Evolutionary conservation across 331 rosid species (phyloP).

Genomic region (Arachis monticola): DNA sequence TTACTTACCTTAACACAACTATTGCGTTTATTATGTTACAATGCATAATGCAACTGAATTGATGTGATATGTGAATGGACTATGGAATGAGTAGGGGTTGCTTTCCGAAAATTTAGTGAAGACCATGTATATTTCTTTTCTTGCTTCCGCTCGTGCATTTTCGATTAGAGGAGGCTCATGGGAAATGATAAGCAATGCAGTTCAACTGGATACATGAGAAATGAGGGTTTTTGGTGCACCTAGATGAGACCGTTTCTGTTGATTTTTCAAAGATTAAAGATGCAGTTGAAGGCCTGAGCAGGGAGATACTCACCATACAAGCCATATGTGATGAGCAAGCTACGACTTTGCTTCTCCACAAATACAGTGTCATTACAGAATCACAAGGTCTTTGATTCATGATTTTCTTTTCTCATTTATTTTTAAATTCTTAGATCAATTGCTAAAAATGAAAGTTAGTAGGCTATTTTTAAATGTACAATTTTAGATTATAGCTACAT

Average conservation of each 20-base stretch:
- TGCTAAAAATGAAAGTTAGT: too few species aligned
- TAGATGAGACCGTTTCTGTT: slow-evolving; percentile 69
- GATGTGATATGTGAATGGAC: too few species aligned
- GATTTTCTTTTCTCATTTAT: too few species aligned
- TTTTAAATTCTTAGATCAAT: too few species aligned
- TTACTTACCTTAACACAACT: too few species aligned
- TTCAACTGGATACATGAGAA: slow-evolving; percentile 87
- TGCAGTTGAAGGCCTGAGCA: slow-evolving; percentile 85
- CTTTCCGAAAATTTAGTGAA: slow-evolving; percentile 74
- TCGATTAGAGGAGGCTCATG: slow-evolving; percentile 94
- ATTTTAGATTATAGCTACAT: too few species aligned
- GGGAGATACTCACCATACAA: slow-evolving; percentile 88
- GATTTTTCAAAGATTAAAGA: slow-evolving; percentile 85
- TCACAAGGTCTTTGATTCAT: slow-evolving; percentile 36
- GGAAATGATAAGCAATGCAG: slow-evolving; percentile 97
- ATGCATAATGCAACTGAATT: too few species aligned
- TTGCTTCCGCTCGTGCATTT: slow-evolving; percentile 96
- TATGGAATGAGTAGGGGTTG: slow-evolving; percentile 55
- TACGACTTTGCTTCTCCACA: slow-evolving; percentile 73
- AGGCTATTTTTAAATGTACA: too few species aligned
- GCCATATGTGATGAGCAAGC: slow-evolving; percentile 88
- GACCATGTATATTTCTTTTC: slow-evolving; percentile 91
- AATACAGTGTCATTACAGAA: slow-evolving; percentile 56
- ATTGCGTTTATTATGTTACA: too few species aligned
- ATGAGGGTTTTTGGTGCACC: slow-evolving; percentile 71